Percentiles rank a stretch among this genome's conserved stretches.
These are phyloP conservation scores for Cordyceps javanica DNA, from an alignment of 2,329 filamentous ascomycete species.

Conservation along the genomic window DNA sequence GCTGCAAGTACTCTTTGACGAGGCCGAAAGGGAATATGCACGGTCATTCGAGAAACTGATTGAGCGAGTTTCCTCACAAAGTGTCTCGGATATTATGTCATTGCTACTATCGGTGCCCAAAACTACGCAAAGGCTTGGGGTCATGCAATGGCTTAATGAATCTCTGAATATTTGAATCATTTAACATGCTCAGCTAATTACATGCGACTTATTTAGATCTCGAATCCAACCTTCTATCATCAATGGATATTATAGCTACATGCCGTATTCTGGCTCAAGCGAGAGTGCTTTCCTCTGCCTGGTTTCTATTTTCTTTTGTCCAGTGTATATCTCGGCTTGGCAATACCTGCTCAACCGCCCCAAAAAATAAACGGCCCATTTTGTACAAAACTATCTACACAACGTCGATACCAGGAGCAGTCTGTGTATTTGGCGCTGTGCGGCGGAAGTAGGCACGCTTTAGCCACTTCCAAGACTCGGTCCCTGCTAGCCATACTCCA, in stretches of 20 bases:
- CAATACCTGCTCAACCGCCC: too few relatives aligned
- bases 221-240: too few relatives aligned
- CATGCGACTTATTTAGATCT: too few relatives aligned
- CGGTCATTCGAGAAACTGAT: conserved; percentile 12
- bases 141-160: background rate
- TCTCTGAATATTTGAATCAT: background rate
- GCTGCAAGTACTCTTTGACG: conserved; percentile 18
- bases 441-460: conserved; percentile 52
- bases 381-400: background rate
- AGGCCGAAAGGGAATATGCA: background rate
- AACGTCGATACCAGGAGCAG: background rate
- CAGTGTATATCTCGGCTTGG: background rate
- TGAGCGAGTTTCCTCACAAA: conserved; percentile 11
- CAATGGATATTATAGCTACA: background rate
- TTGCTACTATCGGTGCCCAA: background rate
- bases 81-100: background rate
- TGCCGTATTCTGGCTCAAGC: background rate
- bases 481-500: conserved; percentile 55
- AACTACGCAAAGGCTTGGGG: background rate
- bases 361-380: background rate
- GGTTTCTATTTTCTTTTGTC: background rate
- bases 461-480: conserved; percentile 61
- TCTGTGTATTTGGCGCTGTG: conserved; percentile 15
- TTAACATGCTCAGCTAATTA: too few relatives aligned
- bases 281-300: background rate